Evolutionary conservation across 352 stramenopile genomes (phyloP).

Genomic region (Globisporangium camurandrum): DNA sequence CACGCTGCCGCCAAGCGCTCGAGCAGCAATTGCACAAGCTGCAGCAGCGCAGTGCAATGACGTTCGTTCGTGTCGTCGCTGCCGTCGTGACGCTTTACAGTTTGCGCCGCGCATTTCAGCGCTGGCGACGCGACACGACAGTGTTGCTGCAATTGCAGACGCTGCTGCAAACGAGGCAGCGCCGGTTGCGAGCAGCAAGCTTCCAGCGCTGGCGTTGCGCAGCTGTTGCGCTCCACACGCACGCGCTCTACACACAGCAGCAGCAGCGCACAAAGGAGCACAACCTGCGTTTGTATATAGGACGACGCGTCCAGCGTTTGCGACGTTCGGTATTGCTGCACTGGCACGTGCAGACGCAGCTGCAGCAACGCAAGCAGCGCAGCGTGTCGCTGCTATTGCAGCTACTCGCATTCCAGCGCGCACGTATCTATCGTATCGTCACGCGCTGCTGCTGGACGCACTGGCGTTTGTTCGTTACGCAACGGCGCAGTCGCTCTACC

Average conservation of each 20-base stretch:
- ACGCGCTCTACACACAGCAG: background rate
- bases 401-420: background rate
- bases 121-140: background rate
- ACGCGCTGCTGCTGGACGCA: slow-evolving; percentile 2
- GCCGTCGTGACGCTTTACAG: slow-evolving; percentile 3
- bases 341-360: slow-evolving; percentile 1
- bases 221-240: too few relatives aligned
- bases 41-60: slow-evolving; percentile 6
- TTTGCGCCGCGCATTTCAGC: slow-evolving; percentile 3
- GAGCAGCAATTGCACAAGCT: slow-evolving; percentile 5
- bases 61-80: slow-evolving; percentile 7
- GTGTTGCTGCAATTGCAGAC: background rate
- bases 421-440: slow-evolving; percentile 1
- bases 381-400: background rate
- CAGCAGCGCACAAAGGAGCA: background rate
- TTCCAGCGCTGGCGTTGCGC: background rate
- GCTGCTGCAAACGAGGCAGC: background rate
- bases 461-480: background rate
- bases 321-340: slow-evolving; percentile 5
- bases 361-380: slow-evolving; percentile 4
- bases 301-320: background rate
- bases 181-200: background rate
- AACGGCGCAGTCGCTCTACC: background rate
- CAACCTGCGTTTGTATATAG: background rate
- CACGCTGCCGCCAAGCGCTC: too few relatives aligned